These are phyloP conservation scores for Ostreobium quekettii DNA, from an alignment of 139 green algal species.

Conservation along the genomic window DNA sequence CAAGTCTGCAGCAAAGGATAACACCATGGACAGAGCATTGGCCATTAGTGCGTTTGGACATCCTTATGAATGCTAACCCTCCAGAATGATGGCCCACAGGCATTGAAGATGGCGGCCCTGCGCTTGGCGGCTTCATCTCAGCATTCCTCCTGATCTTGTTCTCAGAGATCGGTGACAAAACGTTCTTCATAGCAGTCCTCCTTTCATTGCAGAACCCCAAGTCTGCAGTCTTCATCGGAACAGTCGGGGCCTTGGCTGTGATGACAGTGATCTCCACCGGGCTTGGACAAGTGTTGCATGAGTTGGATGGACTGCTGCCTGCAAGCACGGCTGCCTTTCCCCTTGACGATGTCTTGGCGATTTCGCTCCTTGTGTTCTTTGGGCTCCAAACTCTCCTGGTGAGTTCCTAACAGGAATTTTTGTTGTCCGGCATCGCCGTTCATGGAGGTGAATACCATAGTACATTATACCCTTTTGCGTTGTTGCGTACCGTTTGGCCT, in stretches of 20 bases:
- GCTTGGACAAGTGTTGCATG: conserved; percentile 64
- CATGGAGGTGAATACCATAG: too few relatives aligned
- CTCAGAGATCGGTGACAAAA: conserved; percentile 97
- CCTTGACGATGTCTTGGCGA: conserved; percentile 77
- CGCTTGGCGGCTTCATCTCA: conserved; percentile 69
- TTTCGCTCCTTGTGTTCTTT: conserved; percentile 75
- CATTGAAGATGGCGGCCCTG: conserved; percentile 53
- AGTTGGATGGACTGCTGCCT: conserved; percentile 73
- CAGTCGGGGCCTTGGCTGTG: conserved; percentile 87
- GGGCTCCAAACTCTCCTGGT: conserved; percentile 71
- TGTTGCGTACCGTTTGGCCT: too few relatives aligned
- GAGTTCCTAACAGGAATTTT: too few relatives aligned
- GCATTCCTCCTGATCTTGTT: conserved; percentile 95
- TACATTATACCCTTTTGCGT: too few relatives aligned
- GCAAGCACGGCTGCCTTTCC: conserved; percentile 44
- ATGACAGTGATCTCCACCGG: conserved; percentile 95
- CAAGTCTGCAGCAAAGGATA: too few relatives aligned
- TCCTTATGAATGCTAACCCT: too few relatives aligned
- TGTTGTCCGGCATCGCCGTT: too few relatives aligned
- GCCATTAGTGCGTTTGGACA: too few relatives aligned
- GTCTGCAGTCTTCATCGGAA: conserved; percentile 77
- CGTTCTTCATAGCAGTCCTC: conserved; percentile 96
- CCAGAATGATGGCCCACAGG: too few relatives aligned
- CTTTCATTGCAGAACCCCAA: conserved; percentile 63
- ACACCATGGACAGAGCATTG: too few relatives aligned